These are phyloP conservation scores for Coffea eugenioides DNA, from an alignment of 257 asterid species.

Conservation along the genomic window DNA sequence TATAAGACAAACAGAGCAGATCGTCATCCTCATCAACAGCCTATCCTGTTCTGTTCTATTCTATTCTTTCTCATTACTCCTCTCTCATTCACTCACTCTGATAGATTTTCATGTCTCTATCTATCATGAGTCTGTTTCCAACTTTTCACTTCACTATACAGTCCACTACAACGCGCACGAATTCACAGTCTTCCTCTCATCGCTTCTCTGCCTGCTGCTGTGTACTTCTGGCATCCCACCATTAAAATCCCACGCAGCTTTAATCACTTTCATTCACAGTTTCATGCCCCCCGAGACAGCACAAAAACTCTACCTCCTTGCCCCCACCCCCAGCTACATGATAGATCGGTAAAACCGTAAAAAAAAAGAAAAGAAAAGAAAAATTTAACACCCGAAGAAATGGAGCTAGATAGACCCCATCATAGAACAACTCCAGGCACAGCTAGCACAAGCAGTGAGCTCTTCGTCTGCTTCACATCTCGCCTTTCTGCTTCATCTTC, in stretches of 20 bases:
- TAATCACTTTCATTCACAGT: constrained; percentile 4
- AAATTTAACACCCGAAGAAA: constrained; percentile 11
- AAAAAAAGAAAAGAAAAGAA: constrained; percentile 5
- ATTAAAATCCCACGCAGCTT: constrained; percentile 12
- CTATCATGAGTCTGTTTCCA: not conserved
- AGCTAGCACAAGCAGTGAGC: constrained; percentile 41
- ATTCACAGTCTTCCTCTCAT: constrained; percentile 18
- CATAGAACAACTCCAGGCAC: constrained; percentile 42
- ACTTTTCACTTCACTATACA: constrained; percentile 6
- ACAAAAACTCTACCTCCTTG: not conserved
- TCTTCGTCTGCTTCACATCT: constrained; percentile 66
- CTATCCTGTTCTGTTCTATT: not conserved
- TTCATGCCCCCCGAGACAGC: not conserved
- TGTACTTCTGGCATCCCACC: constrained; percentile 22
- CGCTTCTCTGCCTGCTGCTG: constrained; percentile 3
- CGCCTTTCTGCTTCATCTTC: constrained; percentile 53
- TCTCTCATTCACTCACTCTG: not conserved
- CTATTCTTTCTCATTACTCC: not conserved
- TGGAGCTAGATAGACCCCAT: constrained; percentile 65
- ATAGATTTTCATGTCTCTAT: not conserved
- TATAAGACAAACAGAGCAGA: constrained; percentile 11
- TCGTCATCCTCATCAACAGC: not conserved
- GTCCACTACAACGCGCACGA: constrained; percentile 18
- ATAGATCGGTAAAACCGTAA: constrained; percentile 22
- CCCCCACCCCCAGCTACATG: constrained; percentile 2